Conservation (phyloP, 2,329 filamentous ascomycete genomes). For the Bipolaris cookei region DNA sequence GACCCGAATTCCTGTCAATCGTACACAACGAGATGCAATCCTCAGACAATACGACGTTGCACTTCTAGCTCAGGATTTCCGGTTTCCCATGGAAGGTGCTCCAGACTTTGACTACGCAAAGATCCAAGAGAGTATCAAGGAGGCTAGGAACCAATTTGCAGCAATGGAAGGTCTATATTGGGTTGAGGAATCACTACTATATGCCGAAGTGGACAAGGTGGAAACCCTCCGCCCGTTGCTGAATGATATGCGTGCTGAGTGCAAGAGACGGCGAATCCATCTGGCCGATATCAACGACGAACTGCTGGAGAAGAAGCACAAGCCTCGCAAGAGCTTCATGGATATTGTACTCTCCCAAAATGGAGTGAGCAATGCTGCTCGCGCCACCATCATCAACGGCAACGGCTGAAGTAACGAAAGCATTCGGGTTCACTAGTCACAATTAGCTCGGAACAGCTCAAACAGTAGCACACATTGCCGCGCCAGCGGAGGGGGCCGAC, state of each 20-base stretch:
- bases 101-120: slow-evolving; percentile 46
- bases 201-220: slow-evolving; percentile 39
- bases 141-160: slow-evolving; percentile 46
- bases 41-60: slow-evolving; percentile 48
- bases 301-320: slow-evolving; percentile 36
- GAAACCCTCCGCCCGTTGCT: slow-evolving; percentile 38
- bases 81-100: slow-evolving; percentile 48
- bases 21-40: slow-evolving; percentile 44
- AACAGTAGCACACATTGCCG: background rate
- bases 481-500: background rate
- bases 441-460: background rate
- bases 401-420: slow-evolving; percentile 29
- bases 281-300: slow-evolving; percentile 28
- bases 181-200: slow-evolving; percentile 41
- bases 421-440: slow-evolving; percentile 8
- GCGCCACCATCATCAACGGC: slow-evolving; percentile 28
- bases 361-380: slow-evolving; percentile 28
- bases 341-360: slow-evolving; percentile 41
- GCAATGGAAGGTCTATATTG: slow-evolving; percentile 49
- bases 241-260: slow-evolving; percentile 37
- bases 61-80: slow-evolving; percentile 48
- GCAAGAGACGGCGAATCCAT: slow-evolving; percentile 36
- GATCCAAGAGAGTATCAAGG: slow-evolving; percentile 46
- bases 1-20: slow-evolving; percentile 45
- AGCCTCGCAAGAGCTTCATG: slow-evolving; percentile 48